These are phyloP conservation scores for Ramaria sp. DNA, from an alignment of 768 basidiomycete species.

Conservation along the genomic window DNA sequence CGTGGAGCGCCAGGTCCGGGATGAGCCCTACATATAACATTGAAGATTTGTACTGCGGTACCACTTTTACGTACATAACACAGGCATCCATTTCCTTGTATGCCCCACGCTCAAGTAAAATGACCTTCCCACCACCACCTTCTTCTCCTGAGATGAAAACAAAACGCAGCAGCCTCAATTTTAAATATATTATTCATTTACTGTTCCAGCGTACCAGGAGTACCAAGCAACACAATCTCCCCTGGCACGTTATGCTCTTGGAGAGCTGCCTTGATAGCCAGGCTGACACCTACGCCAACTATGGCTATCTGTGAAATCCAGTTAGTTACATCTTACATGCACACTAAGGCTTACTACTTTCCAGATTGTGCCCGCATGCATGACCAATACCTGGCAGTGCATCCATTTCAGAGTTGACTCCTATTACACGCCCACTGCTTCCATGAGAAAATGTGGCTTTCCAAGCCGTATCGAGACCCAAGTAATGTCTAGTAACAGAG, in stretches of 20 bases:
- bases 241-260: conserved; percentile 14
- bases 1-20: conserved; percentile 16
- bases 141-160: conserved; percentile 21
- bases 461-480: conserved; percentile 18
- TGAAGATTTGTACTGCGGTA: not conserved
- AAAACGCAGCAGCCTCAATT: no score
- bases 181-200: not conserved
- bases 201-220: conserved; percentile 11
- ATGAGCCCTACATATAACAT: conserved; percentile 9
- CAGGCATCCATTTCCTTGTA: conserved; percentile 31
- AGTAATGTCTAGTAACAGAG: conserved; percentile 16
- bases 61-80: conserved; percentile 41
- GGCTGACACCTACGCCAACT: conserved; percentile 15
- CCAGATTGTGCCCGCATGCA: conserved; percentile 5
- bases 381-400: conserved; percentile 31
- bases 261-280: conserved; percentile 14
- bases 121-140: conserved; percentile 20
- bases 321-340: conserved; percentile 9
- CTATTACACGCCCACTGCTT: conserved; percentile 13
- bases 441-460: conserved; percentile 15
- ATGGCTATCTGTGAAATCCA: conserved; percentile 13
- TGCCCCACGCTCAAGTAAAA: conserved; percentile 18
- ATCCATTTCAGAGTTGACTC: conserved; percentile 20
- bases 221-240: conserved; percentile 17
- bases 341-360: not conserved